These are phyloP conservation scores for Rhipidocladum racemiflorum DNA, from an alignment of 176 grass and related monocot genomes.

Conservation along the genomic window DNA sequence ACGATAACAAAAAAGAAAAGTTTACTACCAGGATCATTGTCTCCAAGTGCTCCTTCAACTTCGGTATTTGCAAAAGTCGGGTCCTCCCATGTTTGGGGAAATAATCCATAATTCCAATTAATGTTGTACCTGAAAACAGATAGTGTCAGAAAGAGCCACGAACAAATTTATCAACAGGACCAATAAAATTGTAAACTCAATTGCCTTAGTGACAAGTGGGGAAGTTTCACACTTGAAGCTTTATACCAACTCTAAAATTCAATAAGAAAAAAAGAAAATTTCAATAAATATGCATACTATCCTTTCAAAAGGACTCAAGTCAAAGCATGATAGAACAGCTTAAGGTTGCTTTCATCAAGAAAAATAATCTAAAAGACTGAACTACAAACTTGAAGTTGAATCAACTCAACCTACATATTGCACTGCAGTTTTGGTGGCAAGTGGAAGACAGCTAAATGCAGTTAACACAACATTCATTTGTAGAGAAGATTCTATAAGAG, in stretches of 20 bases:
- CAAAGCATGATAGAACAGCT: neutral
- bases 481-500: neutral
- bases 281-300: neutral
- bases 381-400: neutral
- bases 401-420: neutral
- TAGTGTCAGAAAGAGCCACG: neutral
- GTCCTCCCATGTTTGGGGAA: slow-evolving; percentile 97
- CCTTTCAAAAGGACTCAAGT: neutral
- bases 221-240: slow-evolving; percentile 4
- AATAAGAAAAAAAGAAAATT: neutral
- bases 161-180: neutral
- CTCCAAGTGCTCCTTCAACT: slow-evolving; percentile 91
- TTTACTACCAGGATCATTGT: slow-evolving; percentile 88
- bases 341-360: neutral
- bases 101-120: slow-evolving; percentile 94
- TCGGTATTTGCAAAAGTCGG: slow-evolving; percentile 77
- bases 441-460: neutral
- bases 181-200: neutral
- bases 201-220: neutral
- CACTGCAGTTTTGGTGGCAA: neutral
- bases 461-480: neutral
- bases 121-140: slow-evolving; percentile 64
- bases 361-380: neutral
- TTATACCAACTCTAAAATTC: neutral
- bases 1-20: slow-evolving; percentile 3